Evolutionary conservation across 805 yeast genomes (phyloP).

Genomic region (Zygosaccharomyces siamensis): DNA sequence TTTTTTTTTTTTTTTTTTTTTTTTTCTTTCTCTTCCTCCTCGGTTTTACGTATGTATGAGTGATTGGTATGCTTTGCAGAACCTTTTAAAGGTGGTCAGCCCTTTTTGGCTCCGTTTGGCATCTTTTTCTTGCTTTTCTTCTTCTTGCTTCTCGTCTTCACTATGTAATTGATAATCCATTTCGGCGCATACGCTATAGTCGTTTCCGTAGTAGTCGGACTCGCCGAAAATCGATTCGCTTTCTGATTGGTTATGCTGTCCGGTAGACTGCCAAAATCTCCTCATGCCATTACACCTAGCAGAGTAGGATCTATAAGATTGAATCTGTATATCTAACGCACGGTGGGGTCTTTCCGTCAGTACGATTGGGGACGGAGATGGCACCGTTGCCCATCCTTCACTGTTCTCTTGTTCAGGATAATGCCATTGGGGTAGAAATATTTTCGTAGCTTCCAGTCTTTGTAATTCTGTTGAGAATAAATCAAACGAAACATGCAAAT

Average conservation of each 20-base stretch:
- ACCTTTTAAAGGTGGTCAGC: background rate
- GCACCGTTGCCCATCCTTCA: slow-evolving; percentile 3
- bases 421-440: background rate
- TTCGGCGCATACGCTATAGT: background rate
- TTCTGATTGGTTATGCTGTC: background rate
- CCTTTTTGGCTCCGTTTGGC: background rate
- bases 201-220: background rate
- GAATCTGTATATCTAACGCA: background rate
- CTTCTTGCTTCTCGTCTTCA: background rate
- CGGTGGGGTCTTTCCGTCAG: background rate
- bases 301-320: slow-evolving; percentile 1
- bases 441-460: slow-evolving; percentile 2
- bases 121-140: background rate
- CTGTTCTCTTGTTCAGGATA: slow-evolving; percentile 9
- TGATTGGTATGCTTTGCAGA: background rate
- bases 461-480: slow-evolving; percentile 4
- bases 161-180: background rate
- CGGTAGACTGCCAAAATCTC: slow-evolving; percentile 1
- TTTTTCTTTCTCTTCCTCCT: too few species aligned
- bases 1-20: background rate
- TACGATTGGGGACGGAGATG: background rate
- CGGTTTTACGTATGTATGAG: background rate
- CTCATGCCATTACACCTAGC: background rate
- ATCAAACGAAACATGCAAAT: slow-evolving; percentile 5
- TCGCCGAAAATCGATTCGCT: background rate